Evolutionary conservation across 2,329 filamentous ascomycete genomes (phyloP), one percentile per base, ranked within the genome.

Genomic region (Coniella vitis): DNA sequence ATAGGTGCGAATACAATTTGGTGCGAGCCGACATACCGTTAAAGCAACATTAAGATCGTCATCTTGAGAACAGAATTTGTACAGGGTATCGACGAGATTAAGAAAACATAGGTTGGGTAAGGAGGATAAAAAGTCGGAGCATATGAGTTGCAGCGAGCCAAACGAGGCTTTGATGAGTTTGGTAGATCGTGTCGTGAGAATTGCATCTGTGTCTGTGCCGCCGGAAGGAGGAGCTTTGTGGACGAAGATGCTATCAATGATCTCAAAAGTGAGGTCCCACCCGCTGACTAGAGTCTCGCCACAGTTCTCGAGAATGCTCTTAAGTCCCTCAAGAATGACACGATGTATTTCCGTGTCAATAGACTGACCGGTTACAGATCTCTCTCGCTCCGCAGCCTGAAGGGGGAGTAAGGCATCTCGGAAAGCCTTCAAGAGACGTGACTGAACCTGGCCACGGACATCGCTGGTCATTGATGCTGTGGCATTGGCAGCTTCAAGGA

Each of bases 21-120:
- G 17, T 13, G 43, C 8, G n/a, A 38, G 2, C 3, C 10, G n/a
- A 64, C 78, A 66, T 72, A 87, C 86, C 31, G 93, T 97, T 21
- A 98, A 73, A 0, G 91, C 91, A 60, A 97, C 94, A 58, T 98
- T 98, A 34, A 98, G 75, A 61, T 98, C 93, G 56, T 95, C 87
- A 55, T 84, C 78, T 64, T 98, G 93, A 0, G 83, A 85, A 58
- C 88, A 90, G 65, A 97, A 98, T 55, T 86, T 84, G 60, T 89
- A 88, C 19, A 98, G 77, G 10, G 90, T 89, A 68, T 95, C 86
- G 53, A 97, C 83, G 14, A 98, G 76, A 51, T 84, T 79, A 52
- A 83, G 75, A 65, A 85, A 87, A 69, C 78, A 96, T 43, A 73
- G 78, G 63, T 79, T 81, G 39, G 80, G 86, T 49, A 83, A 75